Base-by-base conservation (phyloP, 1,284 basidiomycete species). In the Marasmius fiardii region DNA sequence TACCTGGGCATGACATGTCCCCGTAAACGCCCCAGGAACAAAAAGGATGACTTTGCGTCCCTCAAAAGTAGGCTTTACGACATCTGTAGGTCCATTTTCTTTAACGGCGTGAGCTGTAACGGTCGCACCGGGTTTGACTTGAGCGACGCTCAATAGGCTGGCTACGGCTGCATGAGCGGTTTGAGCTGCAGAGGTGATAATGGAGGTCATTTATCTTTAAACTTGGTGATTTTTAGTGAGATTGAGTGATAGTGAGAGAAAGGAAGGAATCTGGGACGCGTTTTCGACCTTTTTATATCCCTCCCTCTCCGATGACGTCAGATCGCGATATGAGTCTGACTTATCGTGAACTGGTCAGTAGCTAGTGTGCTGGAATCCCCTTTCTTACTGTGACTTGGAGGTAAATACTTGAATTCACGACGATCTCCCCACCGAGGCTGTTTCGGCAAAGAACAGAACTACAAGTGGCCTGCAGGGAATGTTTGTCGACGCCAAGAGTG, bases 11-110 rank as follows among this genome's bases (percentile, higher is more conserved):
- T 31, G 33, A 21, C 54, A 55, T 43, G 69, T 64, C 23, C 69
- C 68, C 12, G 81, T 85, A 71, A 88, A 90, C 2, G 84, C 83
- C 16, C 83, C 84, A 0, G 83, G 81, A 11, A 86, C 80, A 43
- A 81, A 78, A 48, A 85, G 70, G 60, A 92, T 77, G 61, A 92
- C 67, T 65, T 85, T 88, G 74, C 83, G 90, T 39, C 90, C 89
- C 14, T 70, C 71, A 49, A 87, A 71, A 55, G 75, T 72, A 52
- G 90, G 75, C 26, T 75, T 75, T 56, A 79, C 67, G 10, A 77
- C 61, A 54, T 77, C 70, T 56, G 81, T 76, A 1, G 85, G 73
- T 43, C 78, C 78, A 63, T 83, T 76, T 67, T 88, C 88, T 65
- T 90, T 79, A 21, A 80, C 72, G 3, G 76, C 68, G n/a, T 67